These are phyloP conservation scores for Podaxis mareebaensis DNA, from an alignment of 768 basidiomycete genomes.

Conservation along the genomic window DNA sequence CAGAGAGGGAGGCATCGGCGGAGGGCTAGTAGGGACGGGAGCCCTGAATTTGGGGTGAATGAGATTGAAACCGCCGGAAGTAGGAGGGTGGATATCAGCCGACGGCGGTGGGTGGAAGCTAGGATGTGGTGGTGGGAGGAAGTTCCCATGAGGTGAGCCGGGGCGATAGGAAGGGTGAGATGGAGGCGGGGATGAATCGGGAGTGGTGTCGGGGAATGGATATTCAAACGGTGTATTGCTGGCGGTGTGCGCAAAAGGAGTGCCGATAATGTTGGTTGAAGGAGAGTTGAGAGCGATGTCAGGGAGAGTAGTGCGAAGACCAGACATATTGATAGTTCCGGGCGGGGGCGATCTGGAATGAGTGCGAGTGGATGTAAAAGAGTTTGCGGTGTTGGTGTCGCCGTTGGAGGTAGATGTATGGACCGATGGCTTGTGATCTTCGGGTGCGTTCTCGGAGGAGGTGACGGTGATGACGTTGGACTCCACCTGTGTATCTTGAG, in stretches of 20 bases:
- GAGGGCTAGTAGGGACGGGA: conserved; percentile 5
- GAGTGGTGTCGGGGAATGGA: conserved; percentile 27
- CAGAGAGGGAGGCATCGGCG: conserved; percentile 15
- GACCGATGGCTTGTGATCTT: not conserved
- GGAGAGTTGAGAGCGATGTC: conserved; percentile 28
- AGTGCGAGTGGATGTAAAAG: conserved; percentile 7
- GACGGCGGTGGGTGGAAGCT: conserved; percentile 4
- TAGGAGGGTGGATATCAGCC: not conserved
- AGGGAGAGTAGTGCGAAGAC: conserved; percentile 23
- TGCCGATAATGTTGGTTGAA: conserved; percentile 30
- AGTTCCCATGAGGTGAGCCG: conserved; percentile 11
- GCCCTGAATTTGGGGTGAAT: conserved; percentile 12
- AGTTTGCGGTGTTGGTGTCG: not conserved
- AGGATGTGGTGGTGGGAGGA: conserved; percentile 1
- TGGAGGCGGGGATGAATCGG: conserved; percentile 14
- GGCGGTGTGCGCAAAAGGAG: conserved; percentile 27
- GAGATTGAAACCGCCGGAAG: not conserved
- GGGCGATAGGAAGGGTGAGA: conserved; percentile 15
- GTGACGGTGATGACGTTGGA: conserved; percentile 7
- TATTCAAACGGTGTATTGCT: conserved; percentile 29
- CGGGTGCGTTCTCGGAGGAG: not conserved
- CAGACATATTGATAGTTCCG: conserved; percentile 23
- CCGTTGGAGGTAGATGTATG: not conserved
- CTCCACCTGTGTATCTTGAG: not conserved
- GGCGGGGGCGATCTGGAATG: conserved; percentile 13